Evolutionary conservation across 2,329 filamentous ascomycete genomes (phyloP).

Genomic region (Corinectria fuckeliana): DNA sequence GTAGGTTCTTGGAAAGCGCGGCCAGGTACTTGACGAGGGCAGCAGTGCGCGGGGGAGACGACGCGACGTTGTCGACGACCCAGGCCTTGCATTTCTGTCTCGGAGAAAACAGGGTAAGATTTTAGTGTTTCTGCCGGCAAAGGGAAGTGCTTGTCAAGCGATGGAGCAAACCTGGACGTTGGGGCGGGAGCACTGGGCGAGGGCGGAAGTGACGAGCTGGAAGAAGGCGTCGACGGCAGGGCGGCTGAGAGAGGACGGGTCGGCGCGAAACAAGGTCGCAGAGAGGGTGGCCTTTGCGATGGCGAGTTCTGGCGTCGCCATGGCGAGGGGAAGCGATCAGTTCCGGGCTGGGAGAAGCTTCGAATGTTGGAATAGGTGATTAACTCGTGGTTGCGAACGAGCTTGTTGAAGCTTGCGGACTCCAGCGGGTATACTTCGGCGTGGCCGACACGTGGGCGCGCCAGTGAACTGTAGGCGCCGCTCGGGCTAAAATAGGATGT

Average conservation of each 20-base stretch:
- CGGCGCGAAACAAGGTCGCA: conserved; percentile 74
- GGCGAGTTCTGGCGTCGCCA: conserved; percentile 74
- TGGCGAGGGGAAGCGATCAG: conserved; percentile 40
- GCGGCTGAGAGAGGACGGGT: conserved; percentile 72
- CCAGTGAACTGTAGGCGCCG: conserved; percentile 1
- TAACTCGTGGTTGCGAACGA: not conserved
- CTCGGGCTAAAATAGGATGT: not conserved
- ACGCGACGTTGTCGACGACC: conserved; percentile 75
- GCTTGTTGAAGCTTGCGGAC: conserved; percentile 3
- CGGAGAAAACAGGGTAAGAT: conserved; percentile 33
- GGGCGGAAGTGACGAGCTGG: conserved; percentile 65
- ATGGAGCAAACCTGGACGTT: conserved; percentile 86
- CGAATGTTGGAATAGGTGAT: not conserved
- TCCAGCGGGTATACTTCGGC: conserved; percentile 16
- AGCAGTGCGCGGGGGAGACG: conserved; percentile 69
- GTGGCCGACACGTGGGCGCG: not conserved
- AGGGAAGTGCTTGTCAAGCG: conserved; percentile 38
- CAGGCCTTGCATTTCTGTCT: conserved; percentile 86
- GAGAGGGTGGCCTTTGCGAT: conserved; percentile 82
- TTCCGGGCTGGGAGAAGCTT: not conserved
- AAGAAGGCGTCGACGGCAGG: conserved; percentile 75
- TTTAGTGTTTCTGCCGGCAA: conserved; percentile 38
- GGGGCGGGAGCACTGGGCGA: conserved; percentile 75
- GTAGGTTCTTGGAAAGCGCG: conserved; percentile 63
- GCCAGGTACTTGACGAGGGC: conserved; percentile 79